Base-by-base conservation (phyloP, 108 stramenopile species). In the Cyclotella cryptica region DNA sequence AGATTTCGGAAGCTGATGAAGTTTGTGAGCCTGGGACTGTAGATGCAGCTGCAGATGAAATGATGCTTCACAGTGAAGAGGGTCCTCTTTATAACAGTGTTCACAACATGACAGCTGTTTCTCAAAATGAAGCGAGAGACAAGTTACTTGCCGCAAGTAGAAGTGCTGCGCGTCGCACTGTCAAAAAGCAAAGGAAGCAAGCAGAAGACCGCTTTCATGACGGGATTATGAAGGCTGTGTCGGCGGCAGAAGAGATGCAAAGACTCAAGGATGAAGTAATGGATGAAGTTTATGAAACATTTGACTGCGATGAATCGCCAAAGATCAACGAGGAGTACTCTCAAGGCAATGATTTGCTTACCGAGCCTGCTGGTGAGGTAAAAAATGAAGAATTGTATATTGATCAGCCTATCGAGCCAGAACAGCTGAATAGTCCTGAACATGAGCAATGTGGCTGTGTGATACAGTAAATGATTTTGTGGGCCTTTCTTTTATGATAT, bases 201-300 rank as follows among this genome's bases (percentile, higher is more conserved):
- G 64, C 35, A 26, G 73, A 54, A 39, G 53, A 74, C 19, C 53
- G 57, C 30, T 72, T 78, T 59, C 62, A 78, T 66, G 26, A 72
- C 19, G 78, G 52, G 46, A 66, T 73, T 14, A 18, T 72, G 61
- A 55, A 59, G 11, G 60, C 72, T 1, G 72, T 66, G 35, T 68
- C 67, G 10, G 49, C 49, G 10, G 49, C 67, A n/a, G 67, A 53
- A 53, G 67, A 53, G 52, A 42, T 68, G 67, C 28, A 68, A 30
- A 9, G 49, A 7, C 18, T 68, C 7, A 39, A 52, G 30, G 46
- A 52, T 14, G 65, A 66, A 47, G 26, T 47, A 22, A 66, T 24
- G 7, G 45, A 11, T 14, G 15, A 53, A 68, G 10, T 53, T n/a
- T 52, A 68, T 52, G 51, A 63, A 41, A 19, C 40, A 9, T 42